A percentile compares a stretch with the other conserved stretches of the same genome.
Conservation (phyloP, 352 stramenopile species). For the Globisporangium emineosum region DNA sequence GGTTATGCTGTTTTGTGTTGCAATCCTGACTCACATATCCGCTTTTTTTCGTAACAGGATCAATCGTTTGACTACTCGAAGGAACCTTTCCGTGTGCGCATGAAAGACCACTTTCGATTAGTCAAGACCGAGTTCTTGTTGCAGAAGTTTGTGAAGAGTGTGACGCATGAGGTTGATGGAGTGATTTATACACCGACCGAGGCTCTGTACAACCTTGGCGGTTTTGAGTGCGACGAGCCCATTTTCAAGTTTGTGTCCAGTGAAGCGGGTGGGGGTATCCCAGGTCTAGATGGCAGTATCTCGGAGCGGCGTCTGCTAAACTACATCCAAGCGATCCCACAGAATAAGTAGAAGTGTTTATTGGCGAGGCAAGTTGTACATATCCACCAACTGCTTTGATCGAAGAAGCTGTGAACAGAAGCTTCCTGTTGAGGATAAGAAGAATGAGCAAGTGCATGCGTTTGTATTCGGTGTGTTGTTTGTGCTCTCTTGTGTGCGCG, state of each 20-base stretch:
- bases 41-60: constrained; percentile 35
- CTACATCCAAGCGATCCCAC: constrained; percentile 75
- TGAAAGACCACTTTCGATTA: constrained; percentile 88
- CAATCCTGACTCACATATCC: background rate
- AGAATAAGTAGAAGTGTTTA: constrained; percentile 38
- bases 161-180: constrained; percentile 85
- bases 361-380: constrained; percentile 8
- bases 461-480: background rate
- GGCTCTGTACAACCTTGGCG: constrained; percentile 80
- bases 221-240: constrained; percentile 79
- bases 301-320: constrained; percentile 71
- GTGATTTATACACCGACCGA: constrained; percentile 86
- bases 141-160: constrained; percentile 82
- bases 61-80: constrained; percentile 69
- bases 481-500: background rate
- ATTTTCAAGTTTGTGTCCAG: constrained; percentile 90
- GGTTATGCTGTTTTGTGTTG: background rate
- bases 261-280: constrained; percentile 68
- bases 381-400: background rate
- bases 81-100: constrained; percentile 86
- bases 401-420: constrained; percentile 6
- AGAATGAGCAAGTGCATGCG: constrained; percentile 14
- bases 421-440: constrained; percentile 9
- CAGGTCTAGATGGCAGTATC: constrained; percentile 79
- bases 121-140: constrained; percentile 85